A percentile compares a stretch with the other conserved stretches of the same genome.
Evolutionary conservation across 495 filamentous ascomycete genomes (phyloP).

Genomic region (Hypoxylon rickii): DNA sequence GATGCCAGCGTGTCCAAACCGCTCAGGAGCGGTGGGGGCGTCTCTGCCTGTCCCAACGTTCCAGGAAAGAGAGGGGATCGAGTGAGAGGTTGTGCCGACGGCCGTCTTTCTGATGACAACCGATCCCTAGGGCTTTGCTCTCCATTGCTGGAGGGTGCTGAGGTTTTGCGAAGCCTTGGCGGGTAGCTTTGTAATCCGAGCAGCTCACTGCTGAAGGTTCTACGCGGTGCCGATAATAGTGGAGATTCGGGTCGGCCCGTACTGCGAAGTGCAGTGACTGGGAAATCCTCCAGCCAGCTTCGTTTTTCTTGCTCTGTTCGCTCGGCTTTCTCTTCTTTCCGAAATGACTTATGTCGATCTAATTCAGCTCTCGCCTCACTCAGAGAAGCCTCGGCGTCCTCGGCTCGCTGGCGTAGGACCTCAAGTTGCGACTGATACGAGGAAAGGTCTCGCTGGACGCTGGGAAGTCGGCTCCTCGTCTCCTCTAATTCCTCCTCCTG

Average conservation of each 20-base stretch:
- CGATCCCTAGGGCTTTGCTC: constrained; percentile 42
- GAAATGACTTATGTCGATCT: constrained; percentile 59
- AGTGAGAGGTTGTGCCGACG: constrained; percentile 45
- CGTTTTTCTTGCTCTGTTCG: constrained; percentile 70
- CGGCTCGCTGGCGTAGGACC: constrained; percentile 63
- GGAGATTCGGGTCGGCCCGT: constrained; percentile 54
- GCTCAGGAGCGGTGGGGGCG: constrained; percentile 28
- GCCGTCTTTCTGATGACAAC: constrained; percentile 38
- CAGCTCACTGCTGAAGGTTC: constrained; percentile 55
- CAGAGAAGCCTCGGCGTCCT: constrained; percentile 67
- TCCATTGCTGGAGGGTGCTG: constrained; percentile 50
- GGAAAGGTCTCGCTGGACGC: constrained; percentile 57
- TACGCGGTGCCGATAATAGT: constrained; percentile 43
- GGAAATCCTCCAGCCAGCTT: constrained; percentile 70
- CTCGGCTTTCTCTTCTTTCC: constrained; percentile 70
- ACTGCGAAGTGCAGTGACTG: constrained; percentile 43
- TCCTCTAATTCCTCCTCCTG: constrained; percentile 84
- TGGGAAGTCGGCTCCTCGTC: constrained; percentile 65
- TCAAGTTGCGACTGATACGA: constrained; percentile 68
- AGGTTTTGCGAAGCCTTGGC: constrained; percentile 47
- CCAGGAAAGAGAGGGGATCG: constrained; percentile 39
- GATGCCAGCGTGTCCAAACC: constrained; percentile 37
- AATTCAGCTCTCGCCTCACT: constrained; percentile 51
- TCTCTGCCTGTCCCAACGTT: constrained; percentile 19
- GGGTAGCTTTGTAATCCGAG: constrained; percentile 50